Base-by-base conservation (phyloP, 805 yeast species). In the Candida cerambycidarum region DNA sequence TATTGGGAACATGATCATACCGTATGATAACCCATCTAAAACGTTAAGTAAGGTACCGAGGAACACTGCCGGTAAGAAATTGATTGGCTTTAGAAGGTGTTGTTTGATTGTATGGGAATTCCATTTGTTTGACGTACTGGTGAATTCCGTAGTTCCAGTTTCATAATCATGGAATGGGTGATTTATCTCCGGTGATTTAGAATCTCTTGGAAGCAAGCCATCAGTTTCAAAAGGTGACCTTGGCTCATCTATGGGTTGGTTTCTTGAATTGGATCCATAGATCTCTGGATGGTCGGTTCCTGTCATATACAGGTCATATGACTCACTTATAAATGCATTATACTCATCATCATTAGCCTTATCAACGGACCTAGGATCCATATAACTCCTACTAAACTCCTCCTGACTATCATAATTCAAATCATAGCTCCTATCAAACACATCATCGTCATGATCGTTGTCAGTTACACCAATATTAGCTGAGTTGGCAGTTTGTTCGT, bases 1-100 rank as follows among this genome's bases (percentile, higher is more conserved):
- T 27, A 90, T 76, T 0, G 99, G 99, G 66, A 93, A 93, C 71
- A 93, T 80, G 58, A 93, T 93, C 97, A 93, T 90, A 38, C 99
- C 99, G 61, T 93, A 93, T 0, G 96, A 88, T 38, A 93, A 72
- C 0, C 95, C 99, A 62, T 93, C 99, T 38, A 93, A 74, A 34
- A 93, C 84, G 59, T 93, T 93, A 33, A 93, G 70, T 34, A 93
- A 65, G 0, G 89, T 70, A 1, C 99, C 99, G 32, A 93, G 65
- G 30, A 89, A 76, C 3, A 90, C 96, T 0, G 96, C 83, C 0
- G 99, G 98, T 2, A 80, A 40, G 54, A 75, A 80, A 9, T 63
- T 50, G 3, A 74, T 47, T 1, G 84, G 82, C 44, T 61, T 65
- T 1, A 61, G 42, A 11, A 58, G 21, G 12, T 46, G 37, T n/a